Conservation (phyloP, 495 filamentous ascomycete genomes). For the Lichenothelia convexa region DNA sequence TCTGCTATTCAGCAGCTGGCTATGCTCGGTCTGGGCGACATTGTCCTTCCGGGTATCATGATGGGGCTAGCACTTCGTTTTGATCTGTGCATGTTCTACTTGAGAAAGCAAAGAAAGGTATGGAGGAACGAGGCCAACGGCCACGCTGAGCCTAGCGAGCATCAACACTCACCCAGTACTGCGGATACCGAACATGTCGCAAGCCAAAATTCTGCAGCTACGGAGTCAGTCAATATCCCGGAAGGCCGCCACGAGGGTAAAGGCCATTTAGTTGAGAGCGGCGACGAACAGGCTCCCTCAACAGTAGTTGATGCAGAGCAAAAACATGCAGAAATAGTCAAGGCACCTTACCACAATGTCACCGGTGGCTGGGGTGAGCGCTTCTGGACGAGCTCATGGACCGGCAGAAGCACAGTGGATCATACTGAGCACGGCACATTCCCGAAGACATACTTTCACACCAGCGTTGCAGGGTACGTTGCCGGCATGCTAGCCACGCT, state of each 20-base stretch:
- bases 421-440: slow-evolving; percentile 27
- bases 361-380: slow-evolving; percentile 65
- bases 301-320: background rate
- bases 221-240: slow-evolving; percentile 8
- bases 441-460: slow-evolving; percentile 74
- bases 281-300: slow-evolving; percentile 5
- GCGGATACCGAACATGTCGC: background rate
- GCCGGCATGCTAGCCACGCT: slow-evolving; percentile 64
- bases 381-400: slow-evolving; percentile 51
- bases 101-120: slow-evolving; percentile 30
- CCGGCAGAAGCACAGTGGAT: slow-evolving; percentile 19
- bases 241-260: too few relatives aligned
- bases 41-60: slow-evolving; percentile 88
- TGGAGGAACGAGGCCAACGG: too few relatives aligned
- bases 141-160: too few relatives aligned
- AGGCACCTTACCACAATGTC: slow-evolving; percentile 39
- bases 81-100: slow-evolving; percentile 71
- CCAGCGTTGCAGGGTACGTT: slow-evolving; percentile 59
- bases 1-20: slow-evolving; percentile 32
- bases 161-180: background rate
- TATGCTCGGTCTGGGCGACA: slow-evolving; percentile 87
- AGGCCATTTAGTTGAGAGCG: too few relatives aligned
- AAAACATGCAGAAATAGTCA: slow-evolving; percentile 15
- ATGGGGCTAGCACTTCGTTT: slow-evolving; percentile 75
- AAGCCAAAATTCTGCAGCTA: slow-evolving; percentile 1